Conservation (phyloP, 305 asterid genomes). For the Plantago lanceolata region DNA sequence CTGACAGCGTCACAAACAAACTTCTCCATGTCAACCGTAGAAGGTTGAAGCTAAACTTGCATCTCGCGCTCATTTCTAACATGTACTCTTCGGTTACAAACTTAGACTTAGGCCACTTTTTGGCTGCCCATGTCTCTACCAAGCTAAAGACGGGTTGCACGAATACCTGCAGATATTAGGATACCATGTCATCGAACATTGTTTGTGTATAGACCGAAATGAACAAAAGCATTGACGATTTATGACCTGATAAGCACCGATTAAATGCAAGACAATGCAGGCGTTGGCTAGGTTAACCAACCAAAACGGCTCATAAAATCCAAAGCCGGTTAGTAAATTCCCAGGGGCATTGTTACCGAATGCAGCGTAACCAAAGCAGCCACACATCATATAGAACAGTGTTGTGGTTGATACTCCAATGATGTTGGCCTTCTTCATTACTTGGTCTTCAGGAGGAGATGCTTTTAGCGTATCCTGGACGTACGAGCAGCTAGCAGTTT, state of each 20-base stretch:
- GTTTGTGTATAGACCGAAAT: not conserved
- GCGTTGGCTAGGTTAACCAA: conserved; percentile 49
- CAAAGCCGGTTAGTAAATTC: conserved; percentile 54
- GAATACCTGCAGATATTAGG: conserved; percentile 35
- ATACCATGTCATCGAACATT: not conserved
- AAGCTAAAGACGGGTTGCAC: conserved; percentile 49
- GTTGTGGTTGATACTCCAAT: conserved; percentile 43
- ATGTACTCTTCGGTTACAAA: conserved; percentile 31
- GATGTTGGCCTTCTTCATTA: conserved; percentile 53
- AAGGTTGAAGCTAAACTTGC: conserved; percentile 33
- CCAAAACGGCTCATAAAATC: conserved; percentile 63
- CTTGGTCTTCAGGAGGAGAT: conserved; percentile 53
- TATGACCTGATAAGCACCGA: conserved; percentile 58
- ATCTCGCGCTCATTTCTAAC: conserved; percentile 22
- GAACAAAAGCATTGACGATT: not conserved
- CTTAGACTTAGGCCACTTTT: conserved; percentile 44
- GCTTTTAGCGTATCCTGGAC: conserved; percentile 48
- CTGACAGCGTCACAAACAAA: conserved; percentile 34
- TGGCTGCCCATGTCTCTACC: conserved; percentile 40
- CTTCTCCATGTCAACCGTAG: conserved; percentile 47
- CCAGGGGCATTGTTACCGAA: conserved; percentile 57
- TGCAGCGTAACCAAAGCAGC: conserved; percentile 65
- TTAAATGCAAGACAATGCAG: conserved; percentile 50
- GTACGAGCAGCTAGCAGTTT: not conserved
- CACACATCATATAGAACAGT: conserved; percentile 59